Base-by-base conservation (phyloP, 169 alveolate species). In the Plasmodium gallinaceum region DNA sequence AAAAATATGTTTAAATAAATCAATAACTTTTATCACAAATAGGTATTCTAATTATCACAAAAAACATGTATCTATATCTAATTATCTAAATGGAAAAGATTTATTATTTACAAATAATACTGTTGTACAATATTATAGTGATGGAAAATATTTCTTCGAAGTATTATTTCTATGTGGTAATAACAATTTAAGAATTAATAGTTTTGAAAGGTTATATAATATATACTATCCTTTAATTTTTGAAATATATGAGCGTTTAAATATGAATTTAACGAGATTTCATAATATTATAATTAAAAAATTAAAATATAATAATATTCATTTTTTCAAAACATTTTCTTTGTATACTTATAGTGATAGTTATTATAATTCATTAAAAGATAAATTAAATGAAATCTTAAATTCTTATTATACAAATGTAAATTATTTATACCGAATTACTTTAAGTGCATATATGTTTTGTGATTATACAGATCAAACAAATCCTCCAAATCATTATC, bases 391-490 rank as follows among this genome's bases (percentile, higher is more conserved):
- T 70, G 43, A 71, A n/a, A 69, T 42, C 45, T n/a, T 86, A 39
- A 86, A 86, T 86, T 26, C 68, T 6, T 60, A 22, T 58, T 86
- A 32, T 52, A 64, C 87, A 26, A 61, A 86, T 37, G 75, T 62
- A 70, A 71, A 8, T 22, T 16, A 86, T 51, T 22, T 86, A 24
- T 86, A 86, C 54, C 74, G 92, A n/a, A 62, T 86, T 45, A 86
- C 92, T 12, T 52, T 86, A 39, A 86, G 92, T 71, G 92, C 88
- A 12, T 86, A 86, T 64, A 70, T 86, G 88, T 86, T 86, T 65
- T 86, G 92, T 61, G 39, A 86, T 60, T 86, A 86, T 54, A 86
- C 92, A 5, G 70, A 86, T 46, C 54, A n/a, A 64, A 73, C 71
- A 70, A 86, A 86, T 64, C 92, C 92, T 2, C 92, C 92, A n/a